Evolutionary conservation across 1,284 basidiomycete species (phyloP).

Genomic region (Somion occarium): DNA sequence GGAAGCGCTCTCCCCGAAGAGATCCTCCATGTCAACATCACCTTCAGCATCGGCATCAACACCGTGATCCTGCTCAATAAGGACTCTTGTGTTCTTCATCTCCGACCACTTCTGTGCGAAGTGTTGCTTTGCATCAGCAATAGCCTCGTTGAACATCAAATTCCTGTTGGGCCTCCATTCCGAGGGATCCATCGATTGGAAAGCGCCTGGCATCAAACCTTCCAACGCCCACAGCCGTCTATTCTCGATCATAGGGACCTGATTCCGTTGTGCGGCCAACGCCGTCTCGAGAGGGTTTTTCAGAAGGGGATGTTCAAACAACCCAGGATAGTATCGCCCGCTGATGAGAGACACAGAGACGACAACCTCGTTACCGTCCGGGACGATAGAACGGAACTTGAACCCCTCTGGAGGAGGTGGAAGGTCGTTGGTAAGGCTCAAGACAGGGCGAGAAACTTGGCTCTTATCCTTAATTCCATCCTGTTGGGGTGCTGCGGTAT

Average conservation of each 20-base stretch:
- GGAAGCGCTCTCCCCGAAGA: neutral
- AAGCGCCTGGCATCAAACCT: constrained; percentile 56
- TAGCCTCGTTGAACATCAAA: constrained; percentile 56
- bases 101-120: neutral
- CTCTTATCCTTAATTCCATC: constrained; percentile 10
- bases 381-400: constrained; percentile 64
- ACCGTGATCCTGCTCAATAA: neutral
- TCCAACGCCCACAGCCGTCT: constrained; percentile 62
- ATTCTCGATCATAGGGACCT: constrained; percentile 34
- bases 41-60: neutral
- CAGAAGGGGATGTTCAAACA: constrained; percentile 59
- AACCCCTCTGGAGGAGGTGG: constrained; percentile 61
- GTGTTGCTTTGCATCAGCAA: constrained; percentile 34
- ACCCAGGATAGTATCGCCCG: constrained; percentile 69
- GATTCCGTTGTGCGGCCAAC: constrained; percentile 19
- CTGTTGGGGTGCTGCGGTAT: constrained; percentile 9
- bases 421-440: constrained; percentile 38
- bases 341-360: constrained; percentile 62
- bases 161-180: constrained; percentile 44
- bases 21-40: neutral
- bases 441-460: constrained; percentile 33
- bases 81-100: neutral
- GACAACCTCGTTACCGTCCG: constrained; percentile 58
- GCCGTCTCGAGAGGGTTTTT: constrained; percentile 35
- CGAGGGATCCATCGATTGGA: constrained; percentile 60